These are phyloP conservation scores for Mycena galericulata DNA, from an alignment of 768 basidiomycete genomes.

Conservation along the genomic window DNA sequence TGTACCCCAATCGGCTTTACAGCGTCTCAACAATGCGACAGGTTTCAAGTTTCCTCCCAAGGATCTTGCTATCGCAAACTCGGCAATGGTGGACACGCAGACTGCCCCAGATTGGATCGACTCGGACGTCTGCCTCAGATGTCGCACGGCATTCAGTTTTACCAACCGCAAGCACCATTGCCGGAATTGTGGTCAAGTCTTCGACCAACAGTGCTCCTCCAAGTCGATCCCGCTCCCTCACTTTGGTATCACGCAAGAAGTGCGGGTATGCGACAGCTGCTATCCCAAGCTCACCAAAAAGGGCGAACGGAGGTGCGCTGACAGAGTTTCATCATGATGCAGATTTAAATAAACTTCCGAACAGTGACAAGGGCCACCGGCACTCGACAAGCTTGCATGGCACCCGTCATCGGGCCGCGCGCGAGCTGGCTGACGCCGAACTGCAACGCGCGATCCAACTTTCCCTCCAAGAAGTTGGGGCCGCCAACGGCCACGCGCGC, in stretches of 20 bases:
- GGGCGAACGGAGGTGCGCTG: slow-evolving; percentile 65
- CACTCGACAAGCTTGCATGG: slow-evolving; percentile 67
- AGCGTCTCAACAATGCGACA: slow-evolving; percentile 40
- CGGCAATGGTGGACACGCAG: slow-evolving; percentile 91
- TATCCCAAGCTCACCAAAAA: slow-evolving; percentile 80
- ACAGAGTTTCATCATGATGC: background rate
- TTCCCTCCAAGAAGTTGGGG: slow-evolving; percentile 82
- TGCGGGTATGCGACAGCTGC: slow-evolving; percentile 94
- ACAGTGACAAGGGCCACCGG: slow-evolving; percentile 62
- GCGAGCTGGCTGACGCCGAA: slow-evolving; percentile 84
- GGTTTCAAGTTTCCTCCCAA: slow-evolving; percentile 90
- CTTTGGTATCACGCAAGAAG: slow-evolving; percentile 92
- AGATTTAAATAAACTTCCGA: slow-evolving; percentile 19
- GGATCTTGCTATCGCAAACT: slow-evolving; percentile 73
- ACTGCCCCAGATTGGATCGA: slow-evolving; percentile 98
- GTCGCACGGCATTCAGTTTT: slow-evolving; percentile 90
- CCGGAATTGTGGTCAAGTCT: slow-evolving; percentile 96
- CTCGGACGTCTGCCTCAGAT: slow-evolving; percentile 93
- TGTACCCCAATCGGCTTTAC: slow-evolving; percentile 14
- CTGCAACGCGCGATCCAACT: slow-evolving; percentile 94
- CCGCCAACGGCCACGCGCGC: slow-evolving; percentile 58
- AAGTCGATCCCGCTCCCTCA: slow-evolving; percentile 88
- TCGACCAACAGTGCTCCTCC: slow-evolving; percentile 93
- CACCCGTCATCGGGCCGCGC: slow-evolving; percentile 65
- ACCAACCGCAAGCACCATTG: slow-evolving; percentile 99